Percentiles rank a stretch among this genome's conserved stretches.
Evolutionary conservation across 768 basidiomycete genomes (phyloP).

Genomic region (Coprinopsis strossmayeri): DNA sequence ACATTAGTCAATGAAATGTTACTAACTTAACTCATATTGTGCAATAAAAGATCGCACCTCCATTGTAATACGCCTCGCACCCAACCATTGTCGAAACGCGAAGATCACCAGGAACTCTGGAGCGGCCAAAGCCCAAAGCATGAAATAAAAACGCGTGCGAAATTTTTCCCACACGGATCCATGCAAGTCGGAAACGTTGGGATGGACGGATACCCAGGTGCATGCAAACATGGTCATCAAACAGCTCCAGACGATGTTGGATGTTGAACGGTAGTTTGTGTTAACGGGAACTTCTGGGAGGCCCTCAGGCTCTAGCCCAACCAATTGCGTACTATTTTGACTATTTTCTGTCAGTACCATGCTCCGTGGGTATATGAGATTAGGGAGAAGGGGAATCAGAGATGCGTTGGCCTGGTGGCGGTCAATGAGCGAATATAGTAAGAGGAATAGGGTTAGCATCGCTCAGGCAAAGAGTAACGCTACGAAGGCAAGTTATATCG

Average conservation of each 20-base stretch:
- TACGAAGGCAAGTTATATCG: too few species aligned
- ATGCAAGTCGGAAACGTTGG: slow-evolving; percentile 12
- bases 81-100: slow-evolving; percentile 11
- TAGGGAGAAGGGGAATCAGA: too few species aligned
- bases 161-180: background rate
- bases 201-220: slow-evolving; percentile 19
- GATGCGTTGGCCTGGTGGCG: too few species aligned
- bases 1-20: background rate
- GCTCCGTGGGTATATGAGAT: too few species aligned
- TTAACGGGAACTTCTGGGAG: background rate
- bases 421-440: too few species aligned
- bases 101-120: slow-evolving; percentile 11
- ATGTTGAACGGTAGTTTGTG: slow-evolving; percentile 8
- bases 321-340: too few species aligned
- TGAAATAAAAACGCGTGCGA: background rate
- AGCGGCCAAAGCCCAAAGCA: slow-evolving; percentile 10
- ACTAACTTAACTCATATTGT: background rate
- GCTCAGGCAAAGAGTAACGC: too few species aligned
- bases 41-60: background rate
- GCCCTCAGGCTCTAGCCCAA: too few species aligned
- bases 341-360: too few species aligned
- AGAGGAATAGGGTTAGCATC: too few species aligned
- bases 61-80: background rate
- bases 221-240: slow-evolving; percentile 15
- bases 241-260: slow-evolving; percentile 16